A percentile compares a stretch with the other conserved stretches of the same genome.
Evolutionary conservation across 768 basidiomycete genomes (phyloP).

Genomic region (Obba rivulosa): DNA sequence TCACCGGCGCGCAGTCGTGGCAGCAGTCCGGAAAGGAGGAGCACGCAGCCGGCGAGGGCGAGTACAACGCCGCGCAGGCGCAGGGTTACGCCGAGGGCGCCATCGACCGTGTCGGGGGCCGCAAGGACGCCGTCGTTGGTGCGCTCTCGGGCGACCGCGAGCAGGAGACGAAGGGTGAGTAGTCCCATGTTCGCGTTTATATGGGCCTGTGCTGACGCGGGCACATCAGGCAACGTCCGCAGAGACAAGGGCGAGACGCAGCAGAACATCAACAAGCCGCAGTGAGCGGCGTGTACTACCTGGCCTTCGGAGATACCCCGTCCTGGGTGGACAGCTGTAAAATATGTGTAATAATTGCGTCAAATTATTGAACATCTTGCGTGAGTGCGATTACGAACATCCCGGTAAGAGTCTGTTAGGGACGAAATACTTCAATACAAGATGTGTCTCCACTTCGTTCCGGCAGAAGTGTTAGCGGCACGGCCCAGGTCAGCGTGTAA

Average conservation of each 20-base stretch:
- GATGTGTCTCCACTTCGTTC: no score
- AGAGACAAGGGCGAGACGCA: slow-evolving; percentile 17
- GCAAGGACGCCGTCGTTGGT: slow-evolving; percentile 51
- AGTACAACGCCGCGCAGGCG: slow-evolving; percentile 42
- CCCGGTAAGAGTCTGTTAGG: no score
- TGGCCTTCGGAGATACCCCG: no score
- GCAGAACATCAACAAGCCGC: slow-evolving; percentile 15
- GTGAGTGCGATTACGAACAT: no score
- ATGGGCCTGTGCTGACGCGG: neutral
- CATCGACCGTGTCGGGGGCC: slow-evolving; percentile 41
- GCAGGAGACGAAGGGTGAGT: slow-evolving; percentile 47
- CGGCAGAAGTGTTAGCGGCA: no score
- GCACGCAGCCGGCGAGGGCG: slow-evolving; percentile 42
- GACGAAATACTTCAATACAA: no score
- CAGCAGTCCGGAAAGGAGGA: slow-evolving; percentile 42
- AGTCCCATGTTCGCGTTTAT: neutral
- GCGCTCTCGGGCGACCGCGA: slow-evolving; percentile 50
- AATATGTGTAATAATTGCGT: no score
- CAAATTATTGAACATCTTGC: no score
- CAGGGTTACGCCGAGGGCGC: slow-evolving; percentile 47
- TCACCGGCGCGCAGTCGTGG: slow-evolving; percentile 40
- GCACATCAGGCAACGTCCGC: slow-evolving; percentile 12
- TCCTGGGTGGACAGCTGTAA: no score
- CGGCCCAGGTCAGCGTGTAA: no score
- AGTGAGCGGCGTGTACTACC: no score